A percentile compares a stretch with the other conserved stretches of the same genome.
phyloP scores from a whole-genome alignment of 768 basidiomycete species.

The Boletus barrowsii region DNA sequence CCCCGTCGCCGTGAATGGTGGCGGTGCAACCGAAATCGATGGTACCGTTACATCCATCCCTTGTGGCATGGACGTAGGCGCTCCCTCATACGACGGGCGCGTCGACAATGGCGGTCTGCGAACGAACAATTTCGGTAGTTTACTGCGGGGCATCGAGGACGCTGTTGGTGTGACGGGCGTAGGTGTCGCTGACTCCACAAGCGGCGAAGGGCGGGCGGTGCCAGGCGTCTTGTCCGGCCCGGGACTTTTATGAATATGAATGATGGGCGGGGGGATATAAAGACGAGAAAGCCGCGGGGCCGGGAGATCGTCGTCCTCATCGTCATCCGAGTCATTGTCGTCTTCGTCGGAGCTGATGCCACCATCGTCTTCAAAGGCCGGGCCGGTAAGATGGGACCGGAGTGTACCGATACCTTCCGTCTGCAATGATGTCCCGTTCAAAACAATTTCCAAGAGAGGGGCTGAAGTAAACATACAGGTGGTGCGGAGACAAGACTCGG shows the following conservation, averaged over 20 bases:
- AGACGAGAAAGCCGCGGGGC: conserved; percentile 21
- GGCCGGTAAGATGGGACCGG: conserved; percentile 54
- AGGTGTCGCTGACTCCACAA: conserved; percentile 17
- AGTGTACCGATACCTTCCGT: conserved; percentile 86
- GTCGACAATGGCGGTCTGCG: conserved; percentile 32
- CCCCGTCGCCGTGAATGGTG: conserved; percentile 7
- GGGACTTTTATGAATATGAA: conserved; percentile 18
- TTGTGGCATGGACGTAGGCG: conserved; percentile 1
- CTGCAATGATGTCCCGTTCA: conserved; percentile 34
- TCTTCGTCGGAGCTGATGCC: conserved; percentile 57
- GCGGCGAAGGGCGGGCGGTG: conserved; percentile 24
- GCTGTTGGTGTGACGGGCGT: conserved; percentile 31
- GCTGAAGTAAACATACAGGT: conserved; percentile 50
- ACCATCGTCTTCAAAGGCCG: conserved; percentile 74
- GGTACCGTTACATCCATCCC: conserved; percentile 4
- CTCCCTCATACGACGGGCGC: conserved; percentile 29
- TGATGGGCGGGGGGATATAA: conserved; percentile 21
- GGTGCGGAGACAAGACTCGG: conserved; percentile 73
- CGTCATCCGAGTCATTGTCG: conserved; percentile 33
- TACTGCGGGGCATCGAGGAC: conserved; percentile 20
- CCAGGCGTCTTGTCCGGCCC: conserved; percentile 16
- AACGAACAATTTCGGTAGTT: conserved; percentile 35
- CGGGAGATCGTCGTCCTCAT: conserved; percentile 34
- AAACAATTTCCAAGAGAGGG: not conserved
- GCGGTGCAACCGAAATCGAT: conserved; percentile 13